A percentile compares a stretch with the other conserved stretches of the same genome.
Evolutionary conservation across 176 grass and related monocot genomes (phyloP).

Genomic region (Dendrocalamus sinicus): DNA sequence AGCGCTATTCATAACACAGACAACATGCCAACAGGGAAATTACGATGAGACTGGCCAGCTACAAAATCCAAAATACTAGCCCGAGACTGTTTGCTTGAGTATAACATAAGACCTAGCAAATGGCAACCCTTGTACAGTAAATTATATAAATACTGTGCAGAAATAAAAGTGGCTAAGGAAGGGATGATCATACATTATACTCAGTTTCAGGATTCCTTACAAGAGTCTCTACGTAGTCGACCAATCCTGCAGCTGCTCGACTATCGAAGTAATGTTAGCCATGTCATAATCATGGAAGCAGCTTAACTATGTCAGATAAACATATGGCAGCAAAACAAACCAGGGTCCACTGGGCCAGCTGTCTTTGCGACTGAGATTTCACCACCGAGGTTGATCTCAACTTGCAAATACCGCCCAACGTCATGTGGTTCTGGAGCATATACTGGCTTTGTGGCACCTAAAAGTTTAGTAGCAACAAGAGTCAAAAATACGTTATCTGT

Average conservation of each 20-base stretch:
- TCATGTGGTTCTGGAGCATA: constrained; percentile 86
- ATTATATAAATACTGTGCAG: not conserved
- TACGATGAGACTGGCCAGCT: not conserved
- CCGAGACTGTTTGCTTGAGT: not conserved
- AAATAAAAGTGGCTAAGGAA: constrained; percentile 22
- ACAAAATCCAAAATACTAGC: not conserved
- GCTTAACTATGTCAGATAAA: constrained; percentile 11
- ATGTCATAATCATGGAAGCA: constrained; percentile 26
- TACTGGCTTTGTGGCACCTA: constrained; percentile 70
- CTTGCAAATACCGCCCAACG: constrained; percentile 68
- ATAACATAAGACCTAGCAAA: not conserved
- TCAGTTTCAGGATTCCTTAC: constrained; percentile 68
- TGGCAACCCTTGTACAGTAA: not conserved
- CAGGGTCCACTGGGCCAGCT: constrained; percentile 63
- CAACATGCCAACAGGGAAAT: not conserved
- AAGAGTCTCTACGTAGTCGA: constrained; percentile 65
- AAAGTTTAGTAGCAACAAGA: constrained; percentile 22
- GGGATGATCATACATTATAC: constrained; percentile 68
- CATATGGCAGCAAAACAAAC: constrained; percentile 46
- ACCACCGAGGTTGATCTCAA: constrained; percentile 57
- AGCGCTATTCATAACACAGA: not conserved
- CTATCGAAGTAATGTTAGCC: constrained; percentile 22
- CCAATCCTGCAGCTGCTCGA: constrained; percentile 74
- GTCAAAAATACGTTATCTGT: not conserved
- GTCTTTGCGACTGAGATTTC: constrained; percentile 48